Evolutionary conservation across 2,329 filamentous ascomycete species (phyloP).

Genomic region (Aspergillus sp.): DNA sequence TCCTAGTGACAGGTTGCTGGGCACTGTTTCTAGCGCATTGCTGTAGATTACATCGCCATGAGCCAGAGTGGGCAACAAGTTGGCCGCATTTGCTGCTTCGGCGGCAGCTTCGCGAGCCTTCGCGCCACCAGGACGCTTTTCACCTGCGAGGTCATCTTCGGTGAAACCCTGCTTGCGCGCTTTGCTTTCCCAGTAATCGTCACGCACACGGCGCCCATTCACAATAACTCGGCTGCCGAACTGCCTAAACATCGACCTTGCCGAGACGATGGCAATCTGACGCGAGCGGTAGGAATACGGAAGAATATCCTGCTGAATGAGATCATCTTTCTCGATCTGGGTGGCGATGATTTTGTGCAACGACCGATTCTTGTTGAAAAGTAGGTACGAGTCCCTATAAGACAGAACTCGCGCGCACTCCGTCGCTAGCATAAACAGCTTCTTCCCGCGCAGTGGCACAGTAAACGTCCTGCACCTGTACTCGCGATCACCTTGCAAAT

Average conservation of each 20-base stretch:
- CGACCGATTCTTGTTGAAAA: constrained; percentile 98
- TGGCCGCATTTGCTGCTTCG: constrained; percentile 62
- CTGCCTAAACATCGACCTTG: constrained; percentile 96
- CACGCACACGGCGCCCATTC: constrained; percentile 84
- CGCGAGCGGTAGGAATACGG: constrained; percentile 98
- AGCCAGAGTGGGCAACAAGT: constrained; percentile 60
- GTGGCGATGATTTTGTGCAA: constrained; percentile 97
- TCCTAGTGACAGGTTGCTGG: constrained; percentile 69
- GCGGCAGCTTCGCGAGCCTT: constrained; percentile 82
- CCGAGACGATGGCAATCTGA: constrained; percentile 97
- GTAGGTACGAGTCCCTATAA: constrained; percentile 94
- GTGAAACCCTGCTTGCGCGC: constrained; percentile 97
- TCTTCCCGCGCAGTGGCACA: constrained; percentile 85
- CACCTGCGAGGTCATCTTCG: constrained; percentile 90
- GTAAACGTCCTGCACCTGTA: constrained; percentile 93
- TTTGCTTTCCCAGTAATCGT: constrained; percentile 99
- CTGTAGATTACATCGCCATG: constrained; percentile 89
- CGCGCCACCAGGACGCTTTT: constrained; percentile 89
- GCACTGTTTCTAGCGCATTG: constrained; percentile 68
- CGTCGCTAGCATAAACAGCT: constrained; percentile 97
- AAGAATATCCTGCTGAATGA: constrained; percentile 91
- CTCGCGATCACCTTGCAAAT: constrained; percentile 76
- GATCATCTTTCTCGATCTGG: constrained; percentile 92
- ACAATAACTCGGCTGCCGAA: constrained; percentile 94
- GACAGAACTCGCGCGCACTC: constrained; percentile 92